Base-by-base conservation (phyloP, 306 rosid species). In the Psophocarpus tetragonolobus region DNA sequence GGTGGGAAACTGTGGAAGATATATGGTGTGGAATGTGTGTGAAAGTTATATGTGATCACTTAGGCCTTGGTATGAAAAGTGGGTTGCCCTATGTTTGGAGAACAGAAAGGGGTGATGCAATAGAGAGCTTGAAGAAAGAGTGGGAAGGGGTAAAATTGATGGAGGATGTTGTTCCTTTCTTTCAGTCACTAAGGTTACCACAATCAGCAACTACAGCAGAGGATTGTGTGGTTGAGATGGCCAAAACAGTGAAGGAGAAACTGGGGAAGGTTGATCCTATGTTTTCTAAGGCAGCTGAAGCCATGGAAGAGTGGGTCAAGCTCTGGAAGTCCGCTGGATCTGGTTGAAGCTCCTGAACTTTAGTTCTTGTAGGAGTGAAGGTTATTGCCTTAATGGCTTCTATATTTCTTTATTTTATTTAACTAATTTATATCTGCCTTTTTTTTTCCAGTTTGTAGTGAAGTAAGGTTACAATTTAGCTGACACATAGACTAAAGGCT, bases 1-100 rank as follows among this genome's bases (percentile, higher is more conserved):
- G 99, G 82, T 96, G 98, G 97, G 99, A 96, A 85, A 96, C 99
- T 29, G 83, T 87, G 88, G 99, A 92, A 87, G 99, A 96, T 81
- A 80, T 96, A 75, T 96, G 99, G 99, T 83, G 84, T 10, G 99
- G 98, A 76, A 86, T 96, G 91, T 96, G 99, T 78, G 90, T 85
- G 10, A 96, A 96, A 83, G 96, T 84, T 15, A 74, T 89, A 26
- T 92, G 98, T 66, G 98, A 92, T 78, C 98, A 92, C 84, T 84
- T 96, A 29, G 82, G 89, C 21, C 75, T 90, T 5, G 99, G 99
- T 24, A 96, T 96, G 69, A 96, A 96, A 85, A 91, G 77, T 78
- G 99, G 99, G 51, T 47, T 92, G 72, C 99, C 99, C 29, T 96
- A 92, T 84, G 96, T 96, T 64, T 91, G 91, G 92, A 91, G 99